Percentiles rank a stretch among this genome's conserved stretches.
Evolutionary conservation across 371 early-diverging fungal genomes (phyloP).

Genomic region (Syncephalastrum racemosum): DNA sequence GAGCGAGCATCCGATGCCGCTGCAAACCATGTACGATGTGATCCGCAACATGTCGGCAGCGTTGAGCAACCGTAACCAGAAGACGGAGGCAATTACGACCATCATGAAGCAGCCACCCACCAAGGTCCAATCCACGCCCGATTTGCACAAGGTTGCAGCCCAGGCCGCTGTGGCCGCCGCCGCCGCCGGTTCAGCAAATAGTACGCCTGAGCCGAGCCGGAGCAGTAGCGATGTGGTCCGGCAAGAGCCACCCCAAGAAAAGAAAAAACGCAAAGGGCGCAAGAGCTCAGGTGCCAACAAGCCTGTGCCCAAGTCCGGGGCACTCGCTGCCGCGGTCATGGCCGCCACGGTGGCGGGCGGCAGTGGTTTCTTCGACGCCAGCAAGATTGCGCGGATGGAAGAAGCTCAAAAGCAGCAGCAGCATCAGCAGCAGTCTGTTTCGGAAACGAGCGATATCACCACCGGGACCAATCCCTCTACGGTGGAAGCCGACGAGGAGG

Average conservation of each 20-base stretch:
- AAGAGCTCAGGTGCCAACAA: conserved; percentile 29
- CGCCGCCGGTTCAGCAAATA: conserved; percentile 2
- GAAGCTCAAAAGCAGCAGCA: conserved; percentile 11
- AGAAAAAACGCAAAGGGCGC: conserved; percentile 32
- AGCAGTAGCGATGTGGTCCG: neutral
- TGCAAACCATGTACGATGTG: conserved; percentile 43
- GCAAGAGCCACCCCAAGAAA: conserved; percentile 17
- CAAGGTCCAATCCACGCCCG: conserved; percentile 19
- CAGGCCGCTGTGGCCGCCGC: too few species aligned
- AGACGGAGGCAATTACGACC: conserved; percentile 23
- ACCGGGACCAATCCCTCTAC: neutral
- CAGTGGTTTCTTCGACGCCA: conserved; percentile 42
- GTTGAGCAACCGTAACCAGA: conserved; percentile 27
- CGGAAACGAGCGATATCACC: neutral
- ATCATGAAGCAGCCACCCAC: conserved; percentile 24
- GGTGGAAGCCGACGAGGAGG: conserved; percentile 3
- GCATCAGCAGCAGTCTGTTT: neutral
- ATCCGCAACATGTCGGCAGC: conserved; percentile 41
- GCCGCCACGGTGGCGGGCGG: conserved; percentile 50
- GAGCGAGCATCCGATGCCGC: conserved; percentile 27
- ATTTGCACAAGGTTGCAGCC: conserved; percentile 7
- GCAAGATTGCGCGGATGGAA: conserved; percentile 18
- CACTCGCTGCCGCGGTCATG: conserved; percentile 54
- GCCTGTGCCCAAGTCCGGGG: conserved; percentile 42
- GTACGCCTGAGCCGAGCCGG: conserved; percentile 7